Percentiles rank a stretch among this genome's conserved stretches.
Evolutionary conservation across 148 eudicot species (phyloP).

Genomic region (Rhododendron kiyosumense): DNA sequence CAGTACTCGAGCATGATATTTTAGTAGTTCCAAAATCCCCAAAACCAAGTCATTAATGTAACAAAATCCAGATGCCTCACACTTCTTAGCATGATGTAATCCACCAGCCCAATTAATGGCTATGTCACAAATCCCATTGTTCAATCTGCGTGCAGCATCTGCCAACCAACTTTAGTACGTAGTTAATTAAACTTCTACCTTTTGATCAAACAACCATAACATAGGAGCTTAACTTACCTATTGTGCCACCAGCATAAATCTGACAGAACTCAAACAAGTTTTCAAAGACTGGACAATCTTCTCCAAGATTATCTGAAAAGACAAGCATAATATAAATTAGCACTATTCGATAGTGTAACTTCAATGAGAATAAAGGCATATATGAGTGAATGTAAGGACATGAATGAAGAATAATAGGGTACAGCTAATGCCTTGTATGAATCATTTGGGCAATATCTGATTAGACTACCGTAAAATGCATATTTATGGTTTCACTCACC

Average conservation of each 20-base stretch:
- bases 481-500: neutral
- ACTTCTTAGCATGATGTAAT: constrained; percentile 98
- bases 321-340: constrained; percentile 4
- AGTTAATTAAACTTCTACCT: constrained; percentile 9
- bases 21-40: constrained; percentile 97
- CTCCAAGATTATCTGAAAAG: constrained; percentile 87
- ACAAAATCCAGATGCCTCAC: constrained; percentile 97
- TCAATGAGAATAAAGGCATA: neutral
- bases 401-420: neutral
- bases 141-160: constrained; percentile 99
- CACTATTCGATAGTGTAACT: neutral
- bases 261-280: constrained; percentile 97
- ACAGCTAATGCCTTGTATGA: neutral
- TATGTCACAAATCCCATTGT: constrained; percentile 87
- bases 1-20: constrained; percentile 93
- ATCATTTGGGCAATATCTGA: neutral
- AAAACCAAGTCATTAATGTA: constrained; percentile 93
- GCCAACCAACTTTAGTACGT: constrained; percentile 21
- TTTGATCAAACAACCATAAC: neutral
- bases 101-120: constrained; percentile 99
- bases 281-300: constrained; percentile 96
- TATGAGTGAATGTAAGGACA: neutral
- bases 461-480: neutral
- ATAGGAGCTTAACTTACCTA: constrained; percentile 47
- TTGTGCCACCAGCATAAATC: constrained; percentile 99